Percentiles rank a stretch among this genome's conserved stretches.
Evolutionary conservation across 2,329 filamentous ascomycete genomes (phyloP).

Genomic region (Ophiocordyceps polyrhachis-furcata): DNA sequence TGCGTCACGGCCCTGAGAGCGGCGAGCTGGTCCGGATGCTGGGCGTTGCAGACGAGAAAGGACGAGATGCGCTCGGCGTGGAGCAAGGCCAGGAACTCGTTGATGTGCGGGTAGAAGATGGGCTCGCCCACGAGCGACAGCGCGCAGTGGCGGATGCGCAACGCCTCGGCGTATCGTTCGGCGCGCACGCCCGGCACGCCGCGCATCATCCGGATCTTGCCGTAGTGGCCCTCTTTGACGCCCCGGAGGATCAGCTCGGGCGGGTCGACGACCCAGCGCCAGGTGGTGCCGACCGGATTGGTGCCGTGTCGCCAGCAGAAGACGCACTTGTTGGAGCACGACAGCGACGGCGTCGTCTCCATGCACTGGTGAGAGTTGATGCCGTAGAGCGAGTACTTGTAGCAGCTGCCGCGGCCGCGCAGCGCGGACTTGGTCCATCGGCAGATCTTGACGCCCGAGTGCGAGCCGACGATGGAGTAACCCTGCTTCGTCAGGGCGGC

Average conservation of each 20-base stretch:
- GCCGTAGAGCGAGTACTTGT: slow-evolving; percentile 95
- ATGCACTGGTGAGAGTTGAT: slow-evolving; percentile 95
- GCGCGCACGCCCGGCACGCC: slow-evolving; percentile 84
- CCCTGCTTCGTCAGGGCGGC: slow-evolving; percentile 85
- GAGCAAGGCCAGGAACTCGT: slow-evolving; percentile 70
- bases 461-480: slow-evolving; percentile 85
- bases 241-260: slow-evolving; percentile 80
- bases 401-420: slow-evolving; percentile 83
- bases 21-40: slow-evolving; percentile 81
- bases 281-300: slow-evolving; percentile 89
- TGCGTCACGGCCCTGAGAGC: slow-evolving; percentile 75
- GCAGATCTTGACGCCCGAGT: slow-evolving; percentile 94
- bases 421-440: slow-evolving; percentile 97
- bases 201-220: slow-evolving; percentile 94
- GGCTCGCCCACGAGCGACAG: slow-evolving; percentile 85
- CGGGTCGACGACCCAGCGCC: slow-evolving; percentile 89
- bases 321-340: slow-evolving; percentile 95
- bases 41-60: slow-evolving; percentile 92
- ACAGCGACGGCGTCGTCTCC: slow-evolving; percentile 91
- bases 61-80: slow-evolving; percentile 77
- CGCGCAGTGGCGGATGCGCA: slow-evolving; percentile 85
- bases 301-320: slow-evolving; percentile 98
- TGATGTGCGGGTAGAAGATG: slow-evolving; percentile 98
- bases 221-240: slow-evolving; percentile 81
- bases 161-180: slow-evolving; percentile 80